A percentile compares a stretch with the other conserved stretches of the same genome.
These are phyloP conservation scores for Jasminum sambac DNA, from an alignment of 257 asterid genomes.

Conservation along the genomic window DNA sequence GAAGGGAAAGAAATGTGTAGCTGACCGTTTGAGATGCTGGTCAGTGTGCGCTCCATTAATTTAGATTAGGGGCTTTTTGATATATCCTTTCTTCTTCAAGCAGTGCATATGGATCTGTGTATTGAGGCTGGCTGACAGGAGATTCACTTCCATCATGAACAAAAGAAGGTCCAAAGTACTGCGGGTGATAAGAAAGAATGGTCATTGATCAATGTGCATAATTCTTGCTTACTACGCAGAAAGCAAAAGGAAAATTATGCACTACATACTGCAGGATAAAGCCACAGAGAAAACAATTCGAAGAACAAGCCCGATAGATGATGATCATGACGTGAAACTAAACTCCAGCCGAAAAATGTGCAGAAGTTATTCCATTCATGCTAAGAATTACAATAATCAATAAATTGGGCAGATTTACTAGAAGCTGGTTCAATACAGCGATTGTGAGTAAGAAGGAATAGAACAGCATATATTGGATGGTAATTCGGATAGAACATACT, in stretches of 20 bases:
- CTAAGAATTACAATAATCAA: neutral
- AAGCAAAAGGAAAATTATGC: neutral
- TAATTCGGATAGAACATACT: neutral
- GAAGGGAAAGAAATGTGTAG: neutral
- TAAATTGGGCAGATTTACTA: neutral
- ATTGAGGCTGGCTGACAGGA: constrained; percentile 44
- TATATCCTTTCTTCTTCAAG: constrained; percentile 81
- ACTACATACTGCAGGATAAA: neutral
- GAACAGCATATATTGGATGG: neutral
- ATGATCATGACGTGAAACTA: neutral
- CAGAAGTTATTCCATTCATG: neutral
- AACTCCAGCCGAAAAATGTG: neutral
- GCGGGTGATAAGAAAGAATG: constrained; percentile 26
- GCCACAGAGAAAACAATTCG: neutral
- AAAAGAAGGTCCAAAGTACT: constrained; percentile 84
- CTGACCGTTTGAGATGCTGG: neutral
- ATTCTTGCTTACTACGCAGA: neutral
- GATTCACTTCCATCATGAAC: constrained; percentile 60
- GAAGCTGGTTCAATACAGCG: neutral
- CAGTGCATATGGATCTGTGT: constrained; percentile 72
- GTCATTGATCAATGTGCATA: neutral
- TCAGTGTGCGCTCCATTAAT: constrained; percentile 36
- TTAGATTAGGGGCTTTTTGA: constrained; percentile 61
- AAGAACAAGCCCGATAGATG: neutral
- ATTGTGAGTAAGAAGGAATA: neutral